Percentiles rank a stretch among this genome's conserved stretches.
Conservation (phyloP, 1,284 basidiomycete species). For the Mycosarcoma maydis region DNA sequence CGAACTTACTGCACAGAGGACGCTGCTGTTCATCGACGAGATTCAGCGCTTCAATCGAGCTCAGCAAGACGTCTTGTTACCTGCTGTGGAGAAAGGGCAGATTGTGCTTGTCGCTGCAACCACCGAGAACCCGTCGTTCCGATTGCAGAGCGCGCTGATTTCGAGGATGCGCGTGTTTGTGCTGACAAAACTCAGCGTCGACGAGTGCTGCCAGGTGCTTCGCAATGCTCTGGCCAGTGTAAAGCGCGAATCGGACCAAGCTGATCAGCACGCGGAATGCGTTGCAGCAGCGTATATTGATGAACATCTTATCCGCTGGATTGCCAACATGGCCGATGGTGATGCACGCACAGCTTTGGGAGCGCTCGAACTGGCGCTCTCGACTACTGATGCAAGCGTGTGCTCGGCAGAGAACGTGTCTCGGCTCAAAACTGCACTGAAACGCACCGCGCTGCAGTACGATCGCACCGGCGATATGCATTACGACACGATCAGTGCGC, state of each 20-base stretch:
- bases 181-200: constrained; percentile 52
- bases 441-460: constrained; percentile 57
- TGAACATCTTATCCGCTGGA: constrained; percentile 53
- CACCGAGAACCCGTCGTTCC: constrained; percentile 92
- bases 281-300: constrained; percentile 63
- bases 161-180: constrained; percentile 77
- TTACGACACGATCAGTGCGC: constrained; percentile 86
- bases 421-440: constrained; percentile 45
- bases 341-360: constrained; percentile 58
- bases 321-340: constrained; percentile 60
- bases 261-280: not conserved
- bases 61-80: constrained; percentile 74
- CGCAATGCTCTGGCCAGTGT: constrained; percentile 40
- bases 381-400: constrained; percentile 35
- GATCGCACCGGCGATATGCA: constrained; percentile 67
- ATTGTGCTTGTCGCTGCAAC: constrained; percentile 81
- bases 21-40: constrained; percentile 83
- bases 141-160: constrained; percentile 74
- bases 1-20: constrained; percentile 76
- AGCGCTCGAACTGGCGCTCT: constrained; percentile 59
- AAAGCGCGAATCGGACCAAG: constrained; percentile 2
- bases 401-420: constrained; percentile 20
- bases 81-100: constrained; percentile 47
- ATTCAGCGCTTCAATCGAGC: constrained; percentile 83
- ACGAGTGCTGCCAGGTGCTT: constrained; percentile 53